Base-by-base conservation (phyloP, 2,329 filamentous ascomycete genomes). In the Penicillium rolfsii region DNA sequence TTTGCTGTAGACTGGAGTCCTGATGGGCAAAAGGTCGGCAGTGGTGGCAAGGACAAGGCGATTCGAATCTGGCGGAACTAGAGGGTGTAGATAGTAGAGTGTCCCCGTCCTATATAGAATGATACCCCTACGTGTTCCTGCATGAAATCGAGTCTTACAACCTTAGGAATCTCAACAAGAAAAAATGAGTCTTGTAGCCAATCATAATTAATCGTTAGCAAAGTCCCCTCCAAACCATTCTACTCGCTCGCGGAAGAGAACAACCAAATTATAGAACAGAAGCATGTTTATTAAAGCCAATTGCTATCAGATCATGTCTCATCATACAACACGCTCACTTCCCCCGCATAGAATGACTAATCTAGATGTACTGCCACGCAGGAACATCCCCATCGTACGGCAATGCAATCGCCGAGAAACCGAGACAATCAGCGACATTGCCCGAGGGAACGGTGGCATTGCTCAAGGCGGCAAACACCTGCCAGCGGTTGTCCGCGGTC, bases 1-100 rank as follows among this genome's bases (percentile, higher is more conserved):
- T 97, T 93, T 76, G 92, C 93, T 0, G 88, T 97, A 12, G 94
- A 98, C 75, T 98, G 94, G 95, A 93, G 91, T 68, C 89, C 92
- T 0, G 93, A 97, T 74, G 95, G 95, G 8, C 86, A 91, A 68
- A 88, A 89, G 69, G 93, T 98, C 16, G 93, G 89, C 19, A 97
- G 93, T 75, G 95, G 93, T 57, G 95, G 95, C 9, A 94, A 94
- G 74, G 95, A 99, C 76, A 97, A 96, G 77, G 82, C 83, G 54
- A 85, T 89, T 56, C 81, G 85, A 70, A 83, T 89, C 67, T 89
- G 87, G 87, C 82, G 84, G 67, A 84, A 88, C 75, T 89, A 73
- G 70, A 66, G 52, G 16, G 38, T 30, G 28, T 43, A 55, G 30
- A 59, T 61, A 45, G 41, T 41, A 59, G 52, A 55, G 53, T 33